Conservation (phyloP, 768 basidiomycete genomes). For the Gloeostereum incarnatum region DNA sequence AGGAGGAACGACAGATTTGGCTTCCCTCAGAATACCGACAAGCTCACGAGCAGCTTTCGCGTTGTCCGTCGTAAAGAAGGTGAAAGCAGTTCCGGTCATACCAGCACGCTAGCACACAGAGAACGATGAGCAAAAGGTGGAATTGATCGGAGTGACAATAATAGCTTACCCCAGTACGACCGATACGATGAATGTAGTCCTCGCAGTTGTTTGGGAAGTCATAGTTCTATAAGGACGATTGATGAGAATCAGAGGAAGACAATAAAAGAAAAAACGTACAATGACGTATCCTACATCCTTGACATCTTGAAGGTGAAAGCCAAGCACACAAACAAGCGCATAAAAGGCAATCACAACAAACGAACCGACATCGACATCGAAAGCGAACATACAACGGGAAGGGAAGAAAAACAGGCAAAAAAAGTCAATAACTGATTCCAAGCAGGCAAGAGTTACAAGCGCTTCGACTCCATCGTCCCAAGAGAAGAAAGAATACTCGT, state of each 20-base stretch:
- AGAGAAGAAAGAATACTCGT: constrained; percentile 7
- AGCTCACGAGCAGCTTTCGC: constrained; percentile 92
- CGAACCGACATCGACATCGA: constrained; percentile 17
- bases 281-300: constrained; percentile 99
- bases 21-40: constrained; percentile 76
- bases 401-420: constrained; percentile 26
- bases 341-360: constrained; percentile 24
- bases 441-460: constrained; percentile 33
- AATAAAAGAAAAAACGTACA: constrained; percentile 40
- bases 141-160: not conserved
- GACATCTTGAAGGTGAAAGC: constrained; percentile 63
- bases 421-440: constrained; percentile 37
- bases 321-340: constrained; percentile 19
- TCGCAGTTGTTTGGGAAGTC: constrained; percentile 98
- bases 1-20: constrained; percentile 77
- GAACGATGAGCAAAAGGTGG: constrained; percentile 1
- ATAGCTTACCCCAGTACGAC: constrained; percentile 81
- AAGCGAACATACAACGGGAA: constrained; percentile 15
- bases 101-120: constrained; percentile 65
- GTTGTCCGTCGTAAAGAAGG: constrained; percentile 96
- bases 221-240: constrained; percentile 58
- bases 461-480: constrained; percentile 26
- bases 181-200: constrained; percentile 98
- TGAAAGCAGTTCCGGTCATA: constrained; percentile 85
- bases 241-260: constrained; percentile 1